phyloP scores from a whole-genome alignment of 345 rosid genomes.

The Lepidium africanum region DNA sequence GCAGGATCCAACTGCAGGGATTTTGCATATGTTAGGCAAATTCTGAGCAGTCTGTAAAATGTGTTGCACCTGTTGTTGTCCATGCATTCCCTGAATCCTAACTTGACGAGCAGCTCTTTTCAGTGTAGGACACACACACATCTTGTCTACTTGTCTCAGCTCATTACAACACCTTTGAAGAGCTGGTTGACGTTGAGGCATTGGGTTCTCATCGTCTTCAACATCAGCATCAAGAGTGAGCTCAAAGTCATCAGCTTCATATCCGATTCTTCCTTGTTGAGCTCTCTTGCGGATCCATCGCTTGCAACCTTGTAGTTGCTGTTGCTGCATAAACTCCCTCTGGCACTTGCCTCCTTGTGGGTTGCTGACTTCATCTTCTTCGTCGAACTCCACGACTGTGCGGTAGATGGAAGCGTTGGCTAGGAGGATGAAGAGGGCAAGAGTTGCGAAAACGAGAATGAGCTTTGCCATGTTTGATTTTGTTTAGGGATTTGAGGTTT shows the following conservation, averaged over 20 bases:
- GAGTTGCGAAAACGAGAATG: neutral
- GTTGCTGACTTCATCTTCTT: neutral
- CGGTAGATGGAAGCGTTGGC: slow-evolving; percentile 14
- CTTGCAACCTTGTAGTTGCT: slow-evolving; percentile 33
- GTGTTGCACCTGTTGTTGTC: slow-evolving; percentile 1
- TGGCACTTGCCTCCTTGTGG: slow-evolving; percentile 20
- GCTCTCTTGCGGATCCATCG: slow-evolving; percentile 12
- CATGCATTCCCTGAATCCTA: neutral
- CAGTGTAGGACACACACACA: slow-evolving; percentile 14
- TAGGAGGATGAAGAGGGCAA: slow-evolving; percentile 7
- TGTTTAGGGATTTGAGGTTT: neutral
- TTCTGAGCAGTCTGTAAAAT: slow-evolving; percentile 8
- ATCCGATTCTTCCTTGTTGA: slow-evolving; percentile 14
- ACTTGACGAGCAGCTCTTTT: neutral
- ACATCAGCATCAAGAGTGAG: neutral
- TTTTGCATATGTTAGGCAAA: slow-evolving; percentile 3
- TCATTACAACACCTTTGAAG: slow-evolving; percentile 12
- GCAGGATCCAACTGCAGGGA: slow-evolving; percentile 9
- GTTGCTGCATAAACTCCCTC: slow-evolving; percentile 23
- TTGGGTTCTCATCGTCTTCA: slow-evolving; percentile 4
- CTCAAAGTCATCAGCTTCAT: slow-evolving; percentile 14
- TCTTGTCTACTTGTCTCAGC: neutral
- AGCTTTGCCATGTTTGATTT: neutral
- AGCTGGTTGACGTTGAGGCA: neutral
- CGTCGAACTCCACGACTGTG: slow-evolving; percentile 4